Evolutionary conservation across 2,329 filamentous ascomycete species (phyloP), one percentile per base, ranked within the genome.

Genomic region (Epichloe baconii): DNA sequence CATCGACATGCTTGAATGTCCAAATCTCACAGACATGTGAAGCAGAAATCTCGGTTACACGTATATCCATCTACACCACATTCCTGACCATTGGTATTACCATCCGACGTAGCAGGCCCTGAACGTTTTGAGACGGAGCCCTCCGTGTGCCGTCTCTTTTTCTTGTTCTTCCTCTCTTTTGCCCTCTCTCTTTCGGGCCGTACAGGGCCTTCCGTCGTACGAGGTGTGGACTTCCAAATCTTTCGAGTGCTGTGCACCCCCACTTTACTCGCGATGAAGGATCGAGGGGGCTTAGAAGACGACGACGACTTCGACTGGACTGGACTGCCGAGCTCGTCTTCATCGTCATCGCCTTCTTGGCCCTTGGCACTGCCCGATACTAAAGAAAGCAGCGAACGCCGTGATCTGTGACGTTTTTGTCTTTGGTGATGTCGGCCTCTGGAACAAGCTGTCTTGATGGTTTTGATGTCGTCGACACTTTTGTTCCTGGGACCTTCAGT

Each of bases 11-110:
- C 12, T 44, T 45, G 7, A 5, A 35, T 10, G 26, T 14, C 47
- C 38, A n/a, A n/a, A 21, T 35, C 23, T 44, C 15, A 54, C 52
- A 78, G 65, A 58, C 79, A 82, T 10, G 68, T 70, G 57, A 83
- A 80, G 63, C 80, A 83, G 64, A 82, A 82, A 54, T 78, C 73
- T 50, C 75, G 68, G 3, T 72, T 72, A 54, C 79, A 83, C 15
- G 64, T 66, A 59, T 76, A 82, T 12, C 75, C 79, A 55, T 73
- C 71, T 55, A 75, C 65, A 3, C 79, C 79, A 53, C 80, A 83
- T 14, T 67, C 67, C 48, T 74, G 41, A 15, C 37, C 67, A 56
- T 69, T 56, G 14, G 72, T 71, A 1, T 77, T 77, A 2, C 26
- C 31, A 5, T 19, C 37, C 10, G 75, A 71, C 0, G 76, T 76